Percentiles rank a stretch among this genome's conserved stretches.
These are phyloP conservation scores for Silene latifolia DNA, from an alignment of 148 eudicot species.

Conservation along the genomic window DNA sequence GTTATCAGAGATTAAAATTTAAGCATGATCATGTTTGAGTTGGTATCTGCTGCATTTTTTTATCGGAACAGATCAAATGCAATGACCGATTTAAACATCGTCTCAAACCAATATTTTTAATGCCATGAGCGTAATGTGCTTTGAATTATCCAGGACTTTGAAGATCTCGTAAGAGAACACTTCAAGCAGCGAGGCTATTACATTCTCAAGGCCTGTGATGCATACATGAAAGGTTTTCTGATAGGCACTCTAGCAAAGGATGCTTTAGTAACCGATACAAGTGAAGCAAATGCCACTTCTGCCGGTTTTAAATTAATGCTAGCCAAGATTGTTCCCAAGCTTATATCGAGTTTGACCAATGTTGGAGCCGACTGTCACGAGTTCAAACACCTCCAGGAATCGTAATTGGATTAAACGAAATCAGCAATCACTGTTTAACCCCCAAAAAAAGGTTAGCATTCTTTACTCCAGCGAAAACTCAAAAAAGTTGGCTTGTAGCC, in stretches of 20 bases:
- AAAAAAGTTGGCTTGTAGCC: no score
- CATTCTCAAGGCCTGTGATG: slow-evolving; percentile 91
- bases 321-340: slow-evolving; percentile 78
- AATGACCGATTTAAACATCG: no score
- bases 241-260: slow-evolving; percentile 82
- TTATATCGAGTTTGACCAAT: slow-evolving; percentile 48
- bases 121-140: not conserved
- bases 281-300: slow-evolving; percentile 66
- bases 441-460: slow-evolving; percentile 19
- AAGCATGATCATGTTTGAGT: no score
- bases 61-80: no score
- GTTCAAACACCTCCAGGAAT: slow-evolving; percentile 59
- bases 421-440: not conserved
- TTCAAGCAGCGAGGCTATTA: slow-evolving; percentile 73
- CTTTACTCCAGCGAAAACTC: not conserved
- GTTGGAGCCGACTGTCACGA: slow-evolving; percentile 75
- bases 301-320: slow-evolving; percentile 97
- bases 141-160: slow-evolving; percentile 60
- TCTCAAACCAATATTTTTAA: not conserved
- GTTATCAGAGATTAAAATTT: no score
- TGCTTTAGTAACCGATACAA: slow-evolving; percentile 57
- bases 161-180: slow-evolving; percentile 66
- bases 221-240: slow-evolving; percentile 88
- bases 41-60: no score
- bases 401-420: slow-evolving; percentile 20